Base-by-base conservation (phyloP, 2,329 filamentous ascomycete genomes). In the Amauroascus verrucosus region DNA sequence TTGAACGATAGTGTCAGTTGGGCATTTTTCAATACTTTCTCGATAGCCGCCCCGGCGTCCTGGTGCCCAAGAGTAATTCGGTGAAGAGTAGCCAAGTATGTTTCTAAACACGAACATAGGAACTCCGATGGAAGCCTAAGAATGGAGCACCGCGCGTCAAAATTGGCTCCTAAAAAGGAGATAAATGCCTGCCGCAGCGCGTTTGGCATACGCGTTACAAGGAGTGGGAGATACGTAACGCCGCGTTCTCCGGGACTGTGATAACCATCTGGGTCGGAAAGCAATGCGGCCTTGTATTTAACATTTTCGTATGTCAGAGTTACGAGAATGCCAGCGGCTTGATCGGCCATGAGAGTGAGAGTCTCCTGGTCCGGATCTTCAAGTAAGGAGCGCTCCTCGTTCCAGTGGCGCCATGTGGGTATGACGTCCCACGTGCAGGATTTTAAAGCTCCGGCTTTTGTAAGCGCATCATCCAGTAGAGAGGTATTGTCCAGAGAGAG, bases 181-280 rank as follows among this genome's bases (percentile, higher is more conserved):
- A 76, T 62, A 50, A 79, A 71, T 1, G 69, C 68, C 35, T 77
- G 73, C 3, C 76, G 71, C 9, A 79, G 63, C 0, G 71, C 63
- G 32, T 68, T 74, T 1, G 77, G 76, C 61, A 78, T 72, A 55
- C 74, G 74, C 2, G 76, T 72, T 38, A 79, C 62, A 13, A 79
- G 64, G 13, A 79, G 62, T 0, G 77, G 77, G 2, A 79, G 67
- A 14, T 70, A 64, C 1, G 75, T 78, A 47, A 75, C 75, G 1
- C 65, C 58, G 3, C 66, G 63, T 18, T 47, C 18, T 0, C 48
- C 33, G 9, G 38, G 20, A 20, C 32, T 20, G 33, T 48, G 51
- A 22, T 56, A 59, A 13, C 50, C 48, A 54, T 55, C 54, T 28
- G 61, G 57, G 1, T 67, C 63, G 14, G 71, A 65, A 2, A 79